Base-by-base conservation (phyloP, 1,139 yeast species). In the Chernovozyma sophiae-reginae region DNA sequence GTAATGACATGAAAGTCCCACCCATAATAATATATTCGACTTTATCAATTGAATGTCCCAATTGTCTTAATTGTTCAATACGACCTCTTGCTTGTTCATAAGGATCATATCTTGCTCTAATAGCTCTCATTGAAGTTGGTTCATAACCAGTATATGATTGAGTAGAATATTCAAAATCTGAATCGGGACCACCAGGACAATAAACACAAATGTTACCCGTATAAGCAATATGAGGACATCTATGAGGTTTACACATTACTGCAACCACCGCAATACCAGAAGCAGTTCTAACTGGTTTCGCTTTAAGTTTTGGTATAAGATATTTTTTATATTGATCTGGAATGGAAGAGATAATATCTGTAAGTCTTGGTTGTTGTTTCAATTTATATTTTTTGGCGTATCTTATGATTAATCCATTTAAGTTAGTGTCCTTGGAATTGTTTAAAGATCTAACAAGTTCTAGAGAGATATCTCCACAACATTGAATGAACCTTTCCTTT, bases 111-210 rank as follows among this genome's bases (percentile, higher is more conserved):
- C 98, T 76, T 0, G 98, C 98, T 46, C 98, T 72, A 47, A 92
- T 92, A 10, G 98, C 98, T 52, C 99, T 76, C 99, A 92, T 92
- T 2, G 97, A 89, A 0, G 99, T 92, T 6, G 99, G 99, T 57
- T 92, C 99, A 55, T 94, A 92, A 29, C 99, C 99, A 0, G 99
- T 92, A 55, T 92, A 92, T 2, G 97, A 89, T 62, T 92, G 99
- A 2, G 99, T 92, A 1, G 96, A 86, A 59, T 92, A 92, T 57
- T 92, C 99, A 55, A 92, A 92, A 64, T 92, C 99, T 1, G 95
- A 84, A 59, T 92, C 99, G 2, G 99, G 99, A 1, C 99, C 99
- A 42, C 99, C 99, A 4, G 99, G 99, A 65, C 99, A 92, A 58
- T 92, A 92, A 13, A 92, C 98, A 70, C 99, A 92, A 44, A 92